phyloP scores from a whole-genome alignment of 768 basidiomycete species.

The Gloeostereum incarnatum region DNA sequence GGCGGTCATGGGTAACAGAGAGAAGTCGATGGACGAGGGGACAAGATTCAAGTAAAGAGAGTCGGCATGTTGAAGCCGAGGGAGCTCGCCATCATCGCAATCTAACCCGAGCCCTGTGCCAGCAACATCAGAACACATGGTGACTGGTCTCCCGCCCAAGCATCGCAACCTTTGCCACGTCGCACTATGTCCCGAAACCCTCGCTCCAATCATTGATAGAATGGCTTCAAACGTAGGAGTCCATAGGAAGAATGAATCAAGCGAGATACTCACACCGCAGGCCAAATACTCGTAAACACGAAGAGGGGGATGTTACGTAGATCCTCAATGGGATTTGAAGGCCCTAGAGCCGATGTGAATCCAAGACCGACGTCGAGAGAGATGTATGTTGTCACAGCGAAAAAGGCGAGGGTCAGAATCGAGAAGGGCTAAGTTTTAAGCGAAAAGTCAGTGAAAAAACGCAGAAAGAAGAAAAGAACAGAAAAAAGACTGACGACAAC shows the following conservation, averaged over 20 bases:
- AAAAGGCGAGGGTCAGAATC: conserved; percentile 46
- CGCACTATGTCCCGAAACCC: too few species aligned
- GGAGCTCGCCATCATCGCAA: too few species aligned
- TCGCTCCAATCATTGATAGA: too few species aligned
- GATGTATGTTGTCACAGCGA: conserved; percentile 74
- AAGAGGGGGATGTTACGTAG: conserved; percentile 72
- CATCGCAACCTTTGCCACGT: too few species aligned
- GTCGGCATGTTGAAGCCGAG: too few species aligned
- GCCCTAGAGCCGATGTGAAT: conserved; percentile 54
- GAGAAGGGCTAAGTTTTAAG: conserved; percentile 44
- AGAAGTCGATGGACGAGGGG: too few species aligned
- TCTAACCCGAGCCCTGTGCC: too few species aligned
- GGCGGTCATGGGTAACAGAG: too few species aligned
- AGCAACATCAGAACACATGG: too few species aligned
- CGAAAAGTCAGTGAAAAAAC: not conserved
- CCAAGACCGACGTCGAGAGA: conserved; percentile 70
- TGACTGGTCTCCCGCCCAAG: too few species aligned
- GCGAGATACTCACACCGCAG: conserved; percentile 46
- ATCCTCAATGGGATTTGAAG: conserved; percentile 42
- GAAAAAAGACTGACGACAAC: conserved; percentile 40
- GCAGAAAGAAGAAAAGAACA: conserved; percentile 2
- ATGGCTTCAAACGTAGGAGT: too few species aligned
- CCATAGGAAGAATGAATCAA: not conserved
- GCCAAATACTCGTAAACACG: conserved; percentile 74
- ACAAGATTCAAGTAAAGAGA: too few species aligned